Percentiles rank a stretch among this genome's conserved stretches.
These are phyloP conservation scores for Copromyces sp. DNA, from an alignment of 495 filamentous ascomycete species.

Conservation along the genomic window DNA sequence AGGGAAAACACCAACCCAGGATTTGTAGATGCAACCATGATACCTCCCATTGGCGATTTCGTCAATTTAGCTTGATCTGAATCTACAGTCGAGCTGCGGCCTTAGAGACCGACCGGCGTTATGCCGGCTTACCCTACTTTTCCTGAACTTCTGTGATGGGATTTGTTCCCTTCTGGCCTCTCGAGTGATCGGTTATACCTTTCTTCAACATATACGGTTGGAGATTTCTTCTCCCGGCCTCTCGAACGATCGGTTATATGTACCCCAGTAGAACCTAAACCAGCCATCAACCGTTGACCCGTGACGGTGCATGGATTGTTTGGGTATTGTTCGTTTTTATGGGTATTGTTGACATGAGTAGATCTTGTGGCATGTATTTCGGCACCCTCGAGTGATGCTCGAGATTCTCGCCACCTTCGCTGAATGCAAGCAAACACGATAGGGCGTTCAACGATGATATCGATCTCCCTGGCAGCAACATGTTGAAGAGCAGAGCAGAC, in stretches of 20 bases:
- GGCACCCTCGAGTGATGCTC: neutral
- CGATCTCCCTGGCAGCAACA: neutral
- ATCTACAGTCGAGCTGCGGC: conserved; percentile 45
- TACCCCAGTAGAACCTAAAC: neutral
- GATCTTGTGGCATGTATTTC: neutral
- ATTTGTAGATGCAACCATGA: conserved; percentile 17
- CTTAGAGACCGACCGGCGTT: conserved; percentile 53
- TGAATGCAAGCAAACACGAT: neutral
- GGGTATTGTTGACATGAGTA: neutral
- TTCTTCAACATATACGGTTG: conserved; percentile 7
- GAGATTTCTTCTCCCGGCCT: neutral
- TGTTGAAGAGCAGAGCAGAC: neutral
- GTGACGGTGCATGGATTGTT: neutral
- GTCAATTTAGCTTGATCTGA: conserved; percentile 32
- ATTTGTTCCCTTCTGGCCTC: neutral
- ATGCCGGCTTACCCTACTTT: conserved; percentile 42
- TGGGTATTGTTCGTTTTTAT: neutral
- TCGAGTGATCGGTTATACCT: neutral
- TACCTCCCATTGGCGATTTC: conserved; percentile 21
- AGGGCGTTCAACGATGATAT: neutral
- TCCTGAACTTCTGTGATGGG: conserved; percentile 7
- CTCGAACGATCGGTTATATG: neutral
- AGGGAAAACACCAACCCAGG: neutral
- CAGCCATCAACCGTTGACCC: neutral
- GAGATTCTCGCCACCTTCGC: neutral